Evolutionary conservation across 2,329 filamentous ascomycete species (phyloP).

Genomic region (Ophiostoma himal-ulmi): DNA sequence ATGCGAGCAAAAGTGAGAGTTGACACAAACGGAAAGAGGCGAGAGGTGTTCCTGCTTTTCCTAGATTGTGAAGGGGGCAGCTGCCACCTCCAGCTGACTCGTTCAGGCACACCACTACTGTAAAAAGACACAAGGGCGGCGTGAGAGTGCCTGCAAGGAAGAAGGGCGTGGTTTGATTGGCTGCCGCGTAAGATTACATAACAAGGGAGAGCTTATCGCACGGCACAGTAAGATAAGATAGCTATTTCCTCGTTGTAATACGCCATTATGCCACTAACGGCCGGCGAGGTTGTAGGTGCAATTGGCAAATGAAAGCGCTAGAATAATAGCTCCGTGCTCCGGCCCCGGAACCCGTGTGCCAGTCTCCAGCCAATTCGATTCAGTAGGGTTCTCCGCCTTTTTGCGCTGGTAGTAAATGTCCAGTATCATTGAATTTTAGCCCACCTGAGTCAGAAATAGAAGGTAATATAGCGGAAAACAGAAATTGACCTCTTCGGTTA

Average conservation of each 20-base stretch:
- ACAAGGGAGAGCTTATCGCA: neutral
- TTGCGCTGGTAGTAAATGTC: neutral
- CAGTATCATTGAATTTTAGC: neutral
- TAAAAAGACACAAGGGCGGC: too few relatives aligned
- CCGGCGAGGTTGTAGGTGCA: neutral
- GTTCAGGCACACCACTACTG: neutral
- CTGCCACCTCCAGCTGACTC: neutral
- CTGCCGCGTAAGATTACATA: conserved; percentile 10
- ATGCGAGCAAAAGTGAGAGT: neutral
- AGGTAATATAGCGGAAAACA: neutral
- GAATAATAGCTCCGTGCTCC: neutral
- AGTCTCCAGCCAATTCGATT: neutral
- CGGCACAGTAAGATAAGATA: neutral
- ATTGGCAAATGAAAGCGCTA: conserved; percentile 4
- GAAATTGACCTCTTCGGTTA: neutral
- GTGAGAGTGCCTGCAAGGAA: neutral
- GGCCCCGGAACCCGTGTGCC: neutral
- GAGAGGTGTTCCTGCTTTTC: neutral
- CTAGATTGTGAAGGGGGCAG: conserved; percentile 9
- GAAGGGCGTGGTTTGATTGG: conserved; percentile 16
- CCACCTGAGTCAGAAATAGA: neutral
- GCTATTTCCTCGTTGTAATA: neutral
- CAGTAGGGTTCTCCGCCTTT: neutral
- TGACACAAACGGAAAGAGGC: neutral
- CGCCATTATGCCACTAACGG: conserved; percentile 14